Base-by-base conservation (phyloP, 202 grass and related monocot species). In the Panicum virgatum region DNA sequence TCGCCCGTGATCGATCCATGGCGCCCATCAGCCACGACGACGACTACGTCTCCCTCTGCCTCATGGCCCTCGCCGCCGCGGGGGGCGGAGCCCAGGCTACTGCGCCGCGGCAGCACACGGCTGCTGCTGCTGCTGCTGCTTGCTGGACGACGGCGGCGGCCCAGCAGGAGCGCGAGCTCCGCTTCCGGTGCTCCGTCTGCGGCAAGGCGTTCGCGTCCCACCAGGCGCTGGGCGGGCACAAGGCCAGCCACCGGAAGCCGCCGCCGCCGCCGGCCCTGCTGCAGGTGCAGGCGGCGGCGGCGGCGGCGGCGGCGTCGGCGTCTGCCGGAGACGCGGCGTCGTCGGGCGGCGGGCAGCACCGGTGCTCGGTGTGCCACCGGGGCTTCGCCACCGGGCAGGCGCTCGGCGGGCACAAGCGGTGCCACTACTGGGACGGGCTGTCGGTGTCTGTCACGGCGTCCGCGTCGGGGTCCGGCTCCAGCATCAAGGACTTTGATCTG, bases 341-440 rank as follows among this genome's bases (percentile, higher is more conserved):
- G 5, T 62, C 76, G 54, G 72, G 52, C 23, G 66, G 45, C 3
- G 52, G 72, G 7, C 50, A 66, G 64, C 88, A 98, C 87, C 86
- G 40, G 79, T 98, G 95, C 90, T 81, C 85, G 0, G 82, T 98
- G 27, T 98, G 95, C 87, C 42, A 84, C 26, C 87, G 81, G 70
- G 84, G 75, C 19, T 98, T 98, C 66, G 42, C 80, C 0, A 94
- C 92, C 18, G 95, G 95, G 32, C 95, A 94, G 76, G 92, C 95
- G 51, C 92, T 98, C 51, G 92, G 95, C 7, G 95, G 95, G n/a
- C 95, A 98, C 88, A 98, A 98, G 86, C 56, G 95, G 70, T 88
- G 90, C 72, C 92, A 98, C 45, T 98, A 95, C 84, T 94, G 86
- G 88, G 95, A 94, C 15, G 90, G 86, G 11, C 75, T 87, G 18